Percentiles rank a stretch among this genome's conserved stretches.
Evolutionary conservation across 1,139 yeast species (phyloP).

Genomic region (Pichia kudriavzevii): DNA sequence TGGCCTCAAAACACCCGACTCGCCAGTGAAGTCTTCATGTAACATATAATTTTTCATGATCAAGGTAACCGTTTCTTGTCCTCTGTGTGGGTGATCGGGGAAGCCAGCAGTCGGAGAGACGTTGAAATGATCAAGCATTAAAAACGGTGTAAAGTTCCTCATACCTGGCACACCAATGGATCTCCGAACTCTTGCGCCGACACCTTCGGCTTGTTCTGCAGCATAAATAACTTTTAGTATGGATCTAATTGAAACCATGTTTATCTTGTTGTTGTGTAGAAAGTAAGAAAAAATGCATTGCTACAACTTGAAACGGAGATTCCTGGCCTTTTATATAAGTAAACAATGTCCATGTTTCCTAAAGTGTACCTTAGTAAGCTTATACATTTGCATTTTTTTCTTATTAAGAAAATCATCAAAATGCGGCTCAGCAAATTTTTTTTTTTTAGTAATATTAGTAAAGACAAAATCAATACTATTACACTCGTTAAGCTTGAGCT

Average conservation of each 20-base stretch:
- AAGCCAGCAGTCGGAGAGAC: constrained; percentile 55
- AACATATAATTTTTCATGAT: constrained; percentile 70
- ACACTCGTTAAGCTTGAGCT: too few relatives aligned
- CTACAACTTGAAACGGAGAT: too few relatives aligned
- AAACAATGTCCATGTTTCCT: too few relatives aligned
- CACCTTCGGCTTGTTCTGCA: constrained; percentile 77
- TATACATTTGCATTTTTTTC: too few relatives aligned
- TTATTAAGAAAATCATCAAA: too few relatives aligned
- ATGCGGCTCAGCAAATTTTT: too few relatives aligned
- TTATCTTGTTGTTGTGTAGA: background rate
- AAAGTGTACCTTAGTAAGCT: too few relatives aligned
- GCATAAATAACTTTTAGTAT: constrained; percentile 57
- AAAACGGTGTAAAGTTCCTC: constrained; percentile 74
- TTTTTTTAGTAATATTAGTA: too few relatives aligned
- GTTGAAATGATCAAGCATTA: constrained; percentile 75
- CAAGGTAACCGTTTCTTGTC: constrained; percentile 82
- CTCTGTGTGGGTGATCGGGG: constrained; percentile 91
- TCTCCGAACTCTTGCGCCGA: constrained; percentile 77
- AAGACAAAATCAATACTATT: too few relatives aligned
- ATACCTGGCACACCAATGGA: constrained; percentile 64
- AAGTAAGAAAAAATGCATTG: background rate
- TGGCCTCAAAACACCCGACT: constrained; percentile 65
- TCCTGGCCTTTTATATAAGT: too few relatives aligned
- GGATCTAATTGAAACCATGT: constrained; percentile 34
- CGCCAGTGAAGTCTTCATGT: constrained; percentile 89